Conservation (phyloP, 352 stramenopile species). For the Pythium angustatum region DNA sequence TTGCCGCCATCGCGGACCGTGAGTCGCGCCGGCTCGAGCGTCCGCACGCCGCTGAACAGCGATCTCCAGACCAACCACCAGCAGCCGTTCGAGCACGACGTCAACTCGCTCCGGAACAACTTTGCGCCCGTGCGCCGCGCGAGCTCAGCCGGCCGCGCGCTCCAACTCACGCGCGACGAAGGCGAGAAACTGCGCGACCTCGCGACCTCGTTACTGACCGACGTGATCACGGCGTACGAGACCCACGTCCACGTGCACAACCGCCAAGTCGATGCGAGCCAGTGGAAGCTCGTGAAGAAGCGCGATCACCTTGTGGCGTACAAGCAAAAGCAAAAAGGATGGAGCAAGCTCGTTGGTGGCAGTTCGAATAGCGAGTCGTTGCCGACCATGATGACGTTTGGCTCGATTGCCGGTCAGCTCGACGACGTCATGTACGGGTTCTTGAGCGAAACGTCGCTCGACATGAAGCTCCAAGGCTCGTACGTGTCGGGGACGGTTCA, state of each 20-base stretch:
- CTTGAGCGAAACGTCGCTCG: slow-evolving; percentile 43
- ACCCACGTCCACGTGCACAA: slow-evolving; percentile 24
- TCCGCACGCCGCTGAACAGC: slow-evolving; percentile 20
- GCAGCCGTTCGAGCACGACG: slow-evolving; percentile 18
- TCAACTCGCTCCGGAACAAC: slow-evolving; percentile 18
- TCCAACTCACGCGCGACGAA: slow-evolving; percentile 61
- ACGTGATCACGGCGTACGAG: slow-evolving; percentile 45
- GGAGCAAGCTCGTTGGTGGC: slow-evolving; percentile 3
- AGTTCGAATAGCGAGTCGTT: slow-evolving; percentile 24
- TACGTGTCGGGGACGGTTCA: slow-evolving; percentile 43
- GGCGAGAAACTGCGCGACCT: slow-evolving; percentile 42
- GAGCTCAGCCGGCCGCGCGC: slow-evolving; percentile 20
- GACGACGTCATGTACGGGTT: slow-evolving; percentile 69
- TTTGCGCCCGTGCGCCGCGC: slow-evolving; percentile 20
- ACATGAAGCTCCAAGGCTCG: slow-evolving; percentile 63
- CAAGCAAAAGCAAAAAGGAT: slow-evolving; percentile 45
- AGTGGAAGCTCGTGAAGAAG: slow-evolving; percentile 71
- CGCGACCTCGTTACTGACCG: slow-evolving; percentile 39
- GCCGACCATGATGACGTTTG: slow-evolving; percentile 43
- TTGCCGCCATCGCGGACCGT: slow-evolving; percentile 19
- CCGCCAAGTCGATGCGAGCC: slow-evolving; percentile 39
- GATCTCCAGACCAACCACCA: slow-evolving; percentile 25
- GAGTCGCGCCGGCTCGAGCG: slow-evolving; percentile 10
- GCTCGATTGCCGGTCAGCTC: slow-evolving; percentile 45
- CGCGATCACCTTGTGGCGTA: slow-evolving; percentile 56